phyloP scores from a whole-genome alignment of 2,329 filamentous ascomycete genomes.

The Botrytis galanthina region DNA sequence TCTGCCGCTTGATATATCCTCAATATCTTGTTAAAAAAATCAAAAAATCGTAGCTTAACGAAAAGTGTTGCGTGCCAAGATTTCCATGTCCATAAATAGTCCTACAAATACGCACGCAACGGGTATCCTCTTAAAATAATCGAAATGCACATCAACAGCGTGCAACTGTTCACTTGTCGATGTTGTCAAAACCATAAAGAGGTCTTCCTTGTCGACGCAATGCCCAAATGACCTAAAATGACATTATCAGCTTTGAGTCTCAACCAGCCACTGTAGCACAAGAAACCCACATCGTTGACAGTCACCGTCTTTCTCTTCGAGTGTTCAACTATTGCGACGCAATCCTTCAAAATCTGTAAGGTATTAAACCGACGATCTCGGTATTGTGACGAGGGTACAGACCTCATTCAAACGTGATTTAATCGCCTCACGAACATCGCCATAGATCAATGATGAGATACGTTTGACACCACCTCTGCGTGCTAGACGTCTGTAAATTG shows the following conservation, averaged over 20 bases:
- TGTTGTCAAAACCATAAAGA: slow-evolving; percentile 58
- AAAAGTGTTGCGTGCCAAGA: not conserved
- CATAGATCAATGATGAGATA: slow-evolving; percentile 64
- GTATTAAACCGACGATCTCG: not conserved
- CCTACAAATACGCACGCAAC: not conserved
- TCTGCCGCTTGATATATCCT: not conserved
- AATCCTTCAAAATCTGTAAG: slow-evolving; percentile 7
- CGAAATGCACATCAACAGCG: not conserved
- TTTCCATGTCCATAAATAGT: not conserved
- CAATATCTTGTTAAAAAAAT: not conserved
- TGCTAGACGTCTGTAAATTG: slow-evolving; percentile 56
- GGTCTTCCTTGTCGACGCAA: slow-evolving; percentile 50
- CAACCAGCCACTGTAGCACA: not conserved
- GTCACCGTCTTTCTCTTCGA: slow-evolving; percentile 60
- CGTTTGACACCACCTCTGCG: slow-evolving; percentile 75
- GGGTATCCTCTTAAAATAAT: slow-evolving; percentile 4
- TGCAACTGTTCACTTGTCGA: not conserved
- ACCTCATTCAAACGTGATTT: slow-evolving; percentile 50
- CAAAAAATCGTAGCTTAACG: not conserved
- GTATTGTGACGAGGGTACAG: slow-evolving; percentile 18
- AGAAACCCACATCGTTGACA: slow-evolving; percentile 54
- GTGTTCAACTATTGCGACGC: slow-evolving; percentile 47
- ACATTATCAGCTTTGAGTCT: not conserved
- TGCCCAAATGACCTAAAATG: slow-evolving; percentile 53
- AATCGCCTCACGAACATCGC: slow-evolving; percentile 55